These are phyloP conservation scores for Aaosphaeria arxii DNA, from an alignment of 2,329 filamentous ascomycete species.

Conservation along the genomic window DNA sequence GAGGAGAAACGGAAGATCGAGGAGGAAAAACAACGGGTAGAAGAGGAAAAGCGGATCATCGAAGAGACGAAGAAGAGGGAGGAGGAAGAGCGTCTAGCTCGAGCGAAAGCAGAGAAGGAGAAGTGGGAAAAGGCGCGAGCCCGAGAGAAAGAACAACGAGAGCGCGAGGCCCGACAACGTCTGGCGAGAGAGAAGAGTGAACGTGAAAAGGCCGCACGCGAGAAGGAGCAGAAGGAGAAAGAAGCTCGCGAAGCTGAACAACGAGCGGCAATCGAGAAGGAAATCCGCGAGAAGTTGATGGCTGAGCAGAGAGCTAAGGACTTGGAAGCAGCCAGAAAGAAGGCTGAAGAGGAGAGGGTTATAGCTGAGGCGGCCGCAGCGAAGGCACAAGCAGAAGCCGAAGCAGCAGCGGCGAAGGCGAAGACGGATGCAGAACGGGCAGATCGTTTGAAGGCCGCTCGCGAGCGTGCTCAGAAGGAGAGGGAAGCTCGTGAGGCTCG, in stretches of 20 bases:
- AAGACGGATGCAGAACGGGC: constrained; percentile 32
- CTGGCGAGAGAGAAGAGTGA: constrained; percentile 40
- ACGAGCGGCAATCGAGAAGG: constrained; percentile 38
- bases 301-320: constrained; percentile 38
- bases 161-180: constrained; percentile 47
- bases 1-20: constrained; percentile 15
- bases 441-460: constrained; percentile 36
- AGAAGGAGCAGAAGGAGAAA: constrained; percentile 40
- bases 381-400: constrained; percentile 16
- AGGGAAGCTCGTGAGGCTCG: constrained; percentile 34
- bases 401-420: constrained; percentile 27
- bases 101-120: constrained; percentile 48
- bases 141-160: constrained; percentile 47
- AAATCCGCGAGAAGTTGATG: constrained; percentile 41
- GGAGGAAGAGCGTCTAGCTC: constrained; percentile 45
- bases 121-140: constrained; percentile 51
- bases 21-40: constrained; percentile 38
- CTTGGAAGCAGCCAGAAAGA: constrained; percentile 36
- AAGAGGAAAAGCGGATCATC: constrained; percentile 28
- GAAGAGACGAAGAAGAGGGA: constrained; percentile 46
- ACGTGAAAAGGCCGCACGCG: constrained; percentile 39
- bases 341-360: constrained; percentile 27
- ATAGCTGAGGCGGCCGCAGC: constrained; percentile 10
- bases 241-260: constrained; percentile 34
- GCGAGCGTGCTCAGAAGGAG: constrained; percentile 32